Conservation (phyloP, 345 rosid genomes). For the Eucalyptus coolabah region DNA sequence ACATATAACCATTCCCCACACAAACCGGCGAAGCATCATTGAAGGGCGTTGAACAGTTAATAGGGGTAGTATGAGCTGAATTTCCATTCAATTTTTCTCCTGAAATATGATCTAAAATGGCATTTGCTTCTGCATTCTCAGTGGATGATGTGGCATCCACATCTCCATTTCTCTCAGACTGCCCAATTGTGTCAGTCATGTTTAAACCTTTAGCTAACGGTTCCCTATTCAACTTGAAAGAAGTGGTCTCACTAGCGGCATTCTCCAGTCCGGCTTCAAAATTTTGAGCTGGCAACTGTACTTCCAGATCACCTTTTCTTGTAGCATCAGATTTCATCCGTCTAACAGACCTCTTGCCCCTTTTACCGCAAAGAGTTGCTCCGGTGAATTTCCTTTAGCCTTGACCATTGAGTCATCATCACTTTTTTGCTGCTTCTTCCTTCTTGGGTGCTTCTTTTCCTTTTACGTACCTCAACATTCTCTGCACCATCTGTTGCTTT, state of each 20-base stretch:
- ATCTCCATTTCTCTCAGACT: not conserved
- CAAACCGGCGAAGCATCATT: constrained; percentile 71
- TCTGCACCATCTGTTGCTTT: not conserved
- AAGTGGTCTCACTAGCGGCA: not conserved
- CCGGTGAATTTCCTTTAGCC: not conserved
- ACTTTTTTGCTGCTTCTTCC: not conserved
- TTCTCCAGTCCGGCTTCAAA: not conserved
- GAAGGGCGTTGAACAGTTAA: constrained; percentile 16
- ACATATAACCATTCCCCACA: constrained; percentile 54
- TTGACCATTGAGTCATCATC: not conserved
- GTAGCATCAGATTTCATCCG: not conserved
- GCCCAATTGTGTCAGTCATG: not conserved
- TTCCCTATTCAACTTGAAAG: not conserved
- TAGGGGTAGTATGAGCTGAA: constrained; percentile 16
- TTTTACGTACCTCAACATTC: not conserved
- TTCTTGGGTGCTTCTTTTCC: not conserved
- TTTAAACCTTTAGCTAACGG: not conserved
- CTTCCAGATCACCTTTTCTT: not conserved
- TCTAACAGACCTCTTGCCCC: not conserved
- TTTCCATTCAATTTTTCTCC: constrained; percentile 9
- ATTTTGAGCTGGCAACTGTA: not conserved
- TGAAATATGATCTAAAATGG: constrained; percentile 2
- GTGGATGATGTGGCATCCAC: not conserved
- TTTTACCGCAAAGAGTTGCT: not conserved
- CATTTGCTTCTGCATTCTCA: not conserved